A percentile compares a stretch with the other conserved stretches of the same genome.
Conservation (phyloP, 768 basidiomycete genomes). For the Myochromella boudieri region DNA sequence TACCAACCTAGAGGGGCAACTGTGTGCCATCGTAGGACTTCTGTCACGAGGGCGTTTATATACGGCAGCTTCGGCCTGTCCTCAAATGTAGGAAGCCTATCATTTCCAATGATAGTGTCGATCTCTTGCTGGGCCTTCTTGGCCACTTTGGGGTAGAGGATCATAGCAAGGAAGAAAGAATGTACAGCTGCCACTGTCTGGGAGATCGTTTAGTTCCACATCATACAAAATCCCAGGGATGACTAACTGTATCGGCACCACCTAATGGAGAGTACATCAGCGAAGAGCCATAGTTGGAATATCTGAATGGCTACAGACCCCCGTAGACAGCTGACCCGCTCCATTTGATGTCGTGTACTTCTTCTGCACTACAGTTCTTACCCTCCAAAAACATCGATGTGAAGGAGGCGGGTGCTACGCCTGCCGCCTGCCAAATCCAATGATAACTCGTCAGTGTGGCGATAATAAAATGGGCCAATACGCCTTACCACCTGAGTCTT, state of each 20-base stretch:
- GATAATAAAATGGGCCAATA: too few species aligned
- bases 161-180: constrained; percentile 62
- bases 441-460: constrained; percentile 1
- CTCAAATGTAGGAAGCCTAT: constrained; percentile 59
- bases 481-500: constrained; percentile 47
- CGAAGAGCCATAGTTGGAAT: background rate
- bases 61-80: constrained; percentile 62
- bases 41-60: constrained; percentile 57
- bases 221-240: constrained; percentile 5
- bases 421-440: constrained; percentile 43
- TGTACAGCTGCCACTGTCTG: constrained; percentile 68
- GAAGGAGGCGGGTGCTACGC: constrained; percentile 58
- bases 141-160: constrained; percentile 53
- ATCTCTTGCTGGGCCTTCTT: constrained; percentile 65
- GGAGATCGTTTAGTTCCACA: too few species aligned
- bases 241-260: constrained; percentile 57
- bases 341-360: constrained; percentile 68
- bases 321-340: constrained; percentile 58
- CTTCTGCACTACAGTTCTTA: constrained; percentile 48
- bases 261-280: constrained; percentile 30
- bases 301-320: constrained; percentile 27
- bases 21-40: constrained; percentile 54
- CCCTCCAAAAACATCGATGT: constrained; percentile 57
- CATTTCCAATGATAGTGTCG: constrained; percentile 55
- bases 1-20: constrained; percentile 44